Evolutionary conservation across 345 rosid genomes (phyloP), one percentile per base, ranked within the genome.

Genomic region (Eucalyptus regnans): DNA sequence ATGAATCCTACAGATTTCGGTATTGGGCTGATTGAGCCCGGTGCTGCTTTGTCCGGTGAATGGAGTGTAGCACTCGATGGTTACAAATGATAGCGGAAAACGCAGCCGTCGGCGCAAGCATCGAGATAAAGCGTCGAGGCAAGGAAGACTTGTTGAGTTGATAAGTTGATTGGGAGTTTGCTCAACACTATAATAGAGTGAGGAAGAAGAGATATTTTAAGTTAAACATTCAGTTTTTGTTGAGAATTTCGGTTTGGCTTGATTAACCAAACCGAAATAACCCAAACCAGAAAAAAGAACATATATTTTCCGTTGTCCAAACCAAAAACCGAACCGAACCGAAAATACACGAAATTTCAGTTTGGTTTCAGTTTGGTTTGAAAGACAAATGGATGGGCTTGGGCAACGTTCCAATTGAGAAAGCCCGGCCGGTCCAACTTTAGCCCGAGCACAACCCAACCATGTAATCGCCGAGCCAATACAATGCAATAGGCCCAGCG

Each of bases 271-370:
- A 52, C 1, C 4, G 9, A 52, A 7, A 52, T 52, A 52, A 52
- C 0, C 9, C 58, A 52, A 52, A 18, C 1, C 23, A 52, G 10
- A 52, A 52, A 7, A 52, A 52, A 18, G 4, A 18, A 52, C 4
- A 17, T 0, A 52, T 52, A 52, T 18, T 52, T 52, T 52, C 1
- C 9, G 7, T 52, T 52, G 7, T 52, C 2, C 9, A 52, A 52
- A 52, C 0, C 2, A 52, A 52, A 52, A 52, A 52, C 0, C 1
- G 4, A 52, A 52, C 4, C 23, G 0, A 52, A 52, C 0, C 0
- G 0, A 52, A 7, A 52, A 52, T 0, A 0, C 10, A 8, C 2
- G 5, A 7, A 52, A 52, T 18, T 52, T 52, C 9, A 18, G 4
- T 17, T 50, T 50, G 7, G 17, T 50, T 50, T 50, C 3, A 15